Percentiles rank a stretch among this genome's conserved stretches.
Evolutionary conservation across 2,329 filamentous ascomycete species (phyloP).

Genomic region (Penicillium sp.): DNA sequence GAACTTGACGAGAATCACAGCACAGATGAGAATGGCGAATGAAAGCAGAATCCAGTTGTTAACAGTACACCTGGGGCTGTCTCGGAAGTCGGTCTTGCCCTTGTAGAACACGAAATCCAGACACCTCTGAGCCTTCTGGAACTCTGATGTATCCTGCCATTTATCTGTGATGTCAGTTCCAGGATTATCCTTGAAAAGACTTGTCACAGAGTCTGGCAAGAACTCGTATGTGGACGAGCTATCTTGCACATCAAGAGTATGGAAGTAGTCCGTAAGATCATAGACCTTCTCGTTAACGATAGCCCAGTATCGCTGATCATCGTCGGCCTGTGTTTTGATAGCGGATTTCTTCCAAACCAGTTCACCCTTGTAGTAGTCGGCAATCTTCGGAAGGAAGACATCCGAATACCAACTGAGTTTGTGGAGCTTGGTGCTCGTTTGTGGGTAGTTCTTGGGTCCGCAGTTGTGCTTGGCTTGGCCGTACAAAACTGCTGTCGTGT

Average conservation of each 20-base stretch:
- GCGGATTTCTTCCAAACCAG: slow-evolving; percentile 70
- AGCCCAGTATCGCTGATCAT: slow-evolving; percentile 76
- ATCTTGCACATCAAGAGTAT: slow-evolving; percentile 67
- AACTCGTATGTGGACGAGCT: slow-evolving; percentile 67
- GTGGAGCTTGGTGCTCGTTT: slow-evolving; percentile 62
- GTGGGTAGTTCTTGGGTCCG: slow-evolving; percentile 61
- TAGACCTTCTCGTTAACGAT: slow-evolving; percentile 77
- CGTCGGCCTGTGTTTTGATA: slow-evolving; percentile 68
- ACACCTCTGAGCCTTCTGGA: slow-evolving; percentile 74
- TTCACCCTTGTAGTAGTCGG: slow-evolving; percentile 84
- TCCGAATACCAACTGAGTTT: slow-evolving; percentile 76
- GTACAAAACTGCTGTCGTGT: slow-evolving; percentile 67
- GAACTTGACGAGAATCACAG: slow-evolving; percentile 86
- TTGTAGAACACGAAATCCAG: slow-evolving; percentile 82
- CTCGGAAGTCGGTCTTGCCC: slow-evolving; percentile 83
- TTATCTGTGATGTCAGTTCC: slow-evolving; percentile 75
- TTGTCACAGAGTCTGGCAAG: slow-evolving; percentile 69
- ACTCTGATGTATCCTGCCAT: slow-evolving; percentile 59
- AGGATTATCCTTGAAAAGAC: slow-evolving; percentile 73
- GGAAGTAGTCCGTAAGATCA: slow-evolving; percentile 90
- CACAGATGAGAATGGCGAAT: slow-evolving; percentile 81
- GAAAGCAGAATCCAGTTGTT: slow-evolving; percentile 90
- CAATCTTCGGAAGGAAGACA: slow-evolving; percentile 76
- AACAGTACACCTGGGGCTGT: slow-evolving; percentile 74
- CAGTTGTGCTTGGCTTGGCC: slow-evolving; percentile 69